Percentiles rank a stretch among this genome's conserved stretches.
Conservation (phyloP, 2,329 filamentous ascomycete genomes). For the Epichloe baconii region DNA sequence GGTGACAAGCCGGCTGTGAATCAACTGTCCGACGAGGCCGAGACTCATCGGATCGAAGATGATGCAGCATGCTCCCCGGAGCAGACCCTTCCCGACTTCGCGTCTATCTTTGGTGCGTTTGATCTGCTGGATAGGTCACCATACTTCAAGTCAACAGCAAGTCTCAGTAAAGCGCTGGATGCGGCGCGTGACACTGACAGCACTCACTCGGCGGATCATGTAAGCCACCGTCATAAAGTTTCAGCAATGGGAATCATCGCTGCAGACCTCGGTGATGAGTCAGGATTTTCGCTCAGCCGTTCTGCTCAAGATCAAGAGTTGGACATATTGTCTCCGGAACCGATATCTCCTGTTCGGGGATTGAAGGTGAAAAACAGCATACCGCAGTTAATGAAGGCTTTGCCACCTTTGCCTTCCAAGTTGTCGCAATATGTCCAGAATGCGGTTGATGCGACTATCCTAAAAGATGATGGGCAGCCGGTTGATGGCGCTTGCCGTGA, state of each 20-base stretch:
- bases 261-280: conserved; percentile 4
- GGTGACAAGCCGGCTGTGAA: background rate
- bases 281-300: background rate
- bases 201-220: background rate
- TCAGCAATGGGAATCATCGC: conserved; percentile 13
- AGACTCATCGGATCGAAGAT: background rate
- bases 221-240: conserved; percentile 13
- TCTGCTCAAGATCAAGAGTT: conserved; percentile 9
- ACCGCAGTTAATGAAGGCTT: conserved; percentile 38
- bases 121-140: conserved; percentile 14
- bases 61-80: conserved; percentile 9
- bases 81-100: conserved; percentile 15
- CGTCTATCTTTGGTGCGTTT: conserved; percentile 17
- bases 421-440: conserved; percentile 1
- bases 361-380: conserved; percentile 36
- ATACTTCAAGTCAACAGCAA: conserved; percentile 10
- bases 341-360: conserved; percentile 32
- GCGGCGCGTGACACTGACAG: background rate
- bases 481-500: background rate
- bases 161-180: background rate
- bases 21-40: background rate
- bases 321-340: conserved; percentile 32
- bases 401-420: conserved; percentile 31
- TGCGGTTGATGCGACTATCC: background rate
- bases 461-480: background rate